Conservation (phyloP, 2,329 filamentous ascomycete species). For the Scedosporium aurantiacum region DNA sequence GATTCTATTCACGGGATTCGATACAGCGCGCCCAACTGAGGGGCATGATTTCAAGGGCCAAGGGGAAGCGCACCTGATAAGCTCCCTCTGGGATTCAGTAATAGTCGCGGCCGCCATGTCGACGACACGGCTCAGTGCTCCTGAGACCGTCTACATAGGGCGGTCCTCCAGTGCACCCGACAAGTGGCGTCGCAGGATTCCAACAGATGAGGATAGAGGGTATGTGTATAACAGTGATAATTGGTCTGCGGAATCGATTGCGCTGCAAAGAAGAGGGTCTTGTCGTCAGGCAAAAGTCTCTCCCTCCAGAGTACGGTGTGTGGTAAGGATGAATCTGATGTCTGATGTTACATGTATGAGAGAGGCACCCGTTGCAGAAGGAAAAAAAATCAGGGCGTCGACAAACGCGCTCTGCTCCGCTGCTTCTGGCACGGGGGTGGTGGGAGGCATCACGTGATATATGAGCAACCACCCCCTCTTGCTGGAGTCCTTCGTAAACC, state of each 20-base stretch:
- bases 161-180: background rate
- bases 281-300: background rate
- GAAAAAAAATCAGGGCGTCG: background rate
- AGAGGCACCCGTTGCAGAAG: background rate
- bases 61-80: conserved; percentile 38
- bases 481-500: too few species aligned
- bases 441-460: background rate
- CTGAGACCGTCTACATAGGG: background rate
- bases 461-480: too few species aligned
- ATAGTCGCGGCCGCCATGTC: conserved; percentile 18
- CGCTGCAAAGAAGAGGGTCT: background rate
- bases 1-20: conserved; percentile 5
- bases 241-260: background rate
- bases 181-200: background rate
- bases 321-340: background rate
- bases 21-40: too few species aligned
- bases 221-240: background rate
- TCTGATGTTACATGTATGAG: background rate
- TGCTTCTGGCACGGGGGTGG: background rate
- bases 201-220: background rate
- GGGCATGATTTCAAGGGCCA: background rate
- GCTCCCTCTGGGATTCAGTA: conserved; percentile 43
- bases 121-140: conserved; percentile 1
- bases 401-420: background rate
- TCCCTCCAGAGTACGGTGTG: background rate